A percentile compares a stretch with the other conserved stretches of the same genome.
phyloP scores from a whole-genome alignment of 306 rosid genomes.

The Pueraria montana region DNA sequence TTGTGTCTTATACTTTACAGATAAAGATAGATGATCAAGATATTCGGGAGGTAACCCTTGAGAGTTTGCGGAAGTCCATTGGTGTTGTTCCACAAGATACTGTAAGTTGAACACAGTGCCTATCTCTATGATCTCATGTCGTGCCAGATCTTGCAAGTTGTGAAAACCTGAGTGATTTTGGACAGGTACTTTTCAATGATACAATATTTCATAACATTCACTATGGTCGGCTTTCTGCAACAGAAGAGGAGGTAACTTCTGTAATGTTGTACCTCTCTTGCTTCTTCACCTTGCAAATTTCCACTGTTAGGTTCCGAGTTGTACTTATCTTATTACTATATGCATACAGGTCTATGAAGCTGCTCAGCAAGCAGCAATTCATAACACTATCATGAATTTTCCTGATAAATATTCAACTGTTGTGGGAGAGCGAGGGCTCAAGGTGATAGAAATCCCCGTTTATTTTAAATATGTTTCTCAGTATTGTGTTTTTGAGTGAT shows the following conservation, averaged over 20 bases:
- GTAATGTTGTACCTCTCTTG: constrained; percentile 35
- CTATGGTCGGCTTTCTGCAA: constrained; percentile 90
- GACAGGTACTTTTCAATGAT: constrained; percentile 95
- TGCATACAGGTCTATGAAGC: constrained; percentile 86
- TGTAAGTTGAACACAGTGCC: constrained; percentile 59
- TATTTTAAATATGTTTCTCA: constrained; percentile 22
- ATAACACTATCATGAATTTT: constrained; percentile 89
- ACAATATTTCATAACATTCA: constrained; percentile 93
- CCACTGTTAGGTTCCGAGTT: constrained; percentile 42
- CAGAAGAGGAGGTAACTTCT: constrained; percentile 82
- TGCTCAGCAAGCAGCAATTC: constrained; percentile 91
- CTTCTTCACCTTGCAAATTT: constrained; percentile 37
- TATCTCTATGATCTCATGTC: constrained; percentile 20
- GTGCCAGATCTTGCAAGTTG: constrained; percentile 39
- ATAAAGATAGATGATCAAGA: constrained; percentile 88
- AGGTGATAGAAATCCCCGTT: constrained; percentile 65
- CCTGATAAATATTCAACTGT: constrained; percentile 84
- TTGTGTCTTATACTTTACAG: no score
- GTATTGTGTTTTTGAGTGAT: constrained; percentile 28
- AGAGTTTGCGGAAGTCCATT: constrained; percentile 84
- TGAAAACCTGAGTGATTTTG: constrained; percentile 53
- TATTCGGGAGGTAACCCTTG: constrained; percentile 79
- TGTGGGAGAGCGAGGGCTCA: constrained; percentile 98
- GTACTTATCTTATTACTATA: constrained; percentile 43
- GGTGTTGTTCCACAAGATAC: constrained; percentile 99